A percentile compares a stretch with the other conserved stretches of the same genome.
Evolutionary conservation across 176 grass and related monocot species (phyloP).

Genomic region (Calamus simplicifolius): DNA sequence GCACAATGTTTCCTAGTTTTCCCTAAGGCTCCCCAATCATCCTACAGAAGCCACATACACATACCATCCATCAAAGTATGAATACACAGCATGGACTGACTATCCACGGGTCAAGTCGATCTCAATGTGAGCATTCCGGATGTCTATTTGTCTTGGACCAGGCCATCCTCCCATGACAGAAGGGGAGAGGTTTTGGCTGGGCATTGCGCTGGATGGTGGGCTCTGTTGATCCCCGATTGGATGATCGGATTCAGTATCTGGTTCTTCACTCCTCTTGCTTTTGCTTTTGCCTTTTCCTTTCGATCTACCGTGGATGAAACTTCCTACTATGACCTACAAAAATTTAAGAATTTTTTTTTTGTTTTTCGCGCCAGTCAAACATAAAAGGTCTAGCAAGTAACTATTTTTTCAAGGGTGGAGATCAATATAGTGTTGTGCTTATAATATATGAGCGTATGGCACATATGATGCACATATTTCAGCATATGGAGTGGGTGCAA

Average conservation of each 20-base stretch:
- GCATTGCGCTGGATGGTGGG: neutral
- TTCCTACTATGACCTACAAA: slow-evolving; percentile 33
- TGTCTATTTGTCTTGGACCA: slow-evolving; percentile 4
- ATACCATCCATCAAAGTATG: too few species aligned
- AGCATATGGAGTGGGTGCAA: too few species aligned
- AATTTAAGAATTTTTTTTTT: neutral
- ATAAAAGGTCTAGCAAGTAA: too few species aligned
- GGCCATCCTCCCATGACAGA: neutral
- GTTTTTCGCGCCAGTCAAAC: too few species aligned
- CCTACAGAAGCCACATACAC: neutral
- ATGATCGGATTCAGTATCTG: neutral
- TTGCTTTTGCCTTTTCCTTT: slow-evolving; percentile 20
- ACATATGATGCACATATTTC: too few species aligned
- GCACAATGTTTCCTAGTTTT: neutral
- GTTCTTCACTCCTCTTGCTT: neutral
- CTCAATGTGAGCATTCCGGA: slow-evolving; percentile 4
- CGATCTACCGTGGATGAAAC: slow-evolving; percentile 25
- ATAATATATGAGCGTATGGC: too few species aligned
- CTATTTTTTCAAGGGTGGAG: too few species aligned
- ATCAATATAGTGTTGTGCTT: too few species aligned
- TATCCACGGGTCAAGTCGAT: slow-evolving; percentile 4
- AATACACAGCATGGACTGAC: neutral
- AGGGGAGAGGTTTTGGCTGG: neutral
- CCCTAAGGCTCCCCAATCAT: neutral
- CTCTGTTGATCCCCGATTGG: neutral